phyloP scores from a whole-genome alignment of 257 asterid genomes.

The Dorcoceras hygrometricum region DNA sequence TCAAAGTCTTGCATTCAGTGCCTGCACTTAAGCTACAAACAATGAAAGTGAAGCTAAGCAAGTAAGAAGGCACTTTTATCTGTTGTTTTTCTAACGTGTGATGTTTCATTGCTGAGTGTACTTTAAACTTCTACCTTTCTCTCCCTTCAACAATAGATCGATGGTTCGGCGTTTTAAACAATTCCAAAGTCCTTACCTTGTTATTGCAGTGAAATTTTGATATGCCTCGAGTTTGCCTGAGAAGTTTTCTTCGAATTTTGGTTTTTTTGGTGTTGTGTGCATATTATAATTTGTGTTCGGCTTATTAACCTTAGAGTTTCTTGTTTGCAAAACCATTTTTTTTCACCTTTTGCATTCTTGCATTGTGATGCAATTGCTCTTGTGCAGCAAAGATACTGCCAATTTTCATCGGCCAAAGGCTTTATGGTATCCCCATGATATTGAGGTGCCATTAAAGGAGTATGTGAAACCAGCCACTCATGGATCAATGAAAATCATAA shows the following conservation, averaged over 20 bases:
- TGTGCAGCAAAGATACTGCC: conserved; percentile 92
- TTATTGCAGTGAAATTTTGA: background rate
- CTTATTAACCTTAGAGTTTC: conserved; percentile 23
- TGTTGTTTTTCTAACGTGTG: conserved; percentile 20
- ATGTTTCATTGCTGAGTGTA: conserved; percentile 11
- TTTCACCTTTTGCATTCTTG: conserved; percentile 20
- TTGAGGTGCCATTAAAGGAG: conserved; percentile 81
- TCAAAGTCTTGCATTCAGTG: conserved; percentile 89
- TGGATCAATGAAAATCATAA: conserved; percentile 86
- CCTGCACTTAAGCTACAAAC: conserved; percentile 97
- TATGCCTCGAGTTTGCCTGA: conserved; percentile 1
- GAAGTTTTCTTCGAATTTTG: background rate
- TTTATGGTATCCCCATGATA: conserved; percentile 97
- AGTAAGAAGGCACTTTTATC: conserved; percentile 49
- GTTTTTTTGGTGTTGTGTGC: background rate
- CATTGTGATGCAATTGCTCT: conserved; percentile 30
- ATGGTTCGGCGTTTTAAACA: background rate
- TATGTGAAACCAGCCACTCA: conserved; percentile 64
- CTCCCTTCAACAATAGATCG: background rate
- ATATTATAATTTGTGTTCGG: conserved; percentile 13
- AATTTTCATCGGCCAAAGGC: conserved; percentile 98
- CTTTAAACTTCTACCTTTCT: conserved; percentile 3
- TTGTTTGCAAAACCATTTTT: conserved; percentile 13
- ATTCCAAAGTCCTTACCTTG: background rate
- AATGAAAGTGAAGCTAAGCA: conserved; percentile 93